Percentiles rank a stretch among this genome's conserved stretches.
phyloP scores from a whole-genome alignment of 768 basidiomycete species.

The Asterophora parasitica region DNA sequence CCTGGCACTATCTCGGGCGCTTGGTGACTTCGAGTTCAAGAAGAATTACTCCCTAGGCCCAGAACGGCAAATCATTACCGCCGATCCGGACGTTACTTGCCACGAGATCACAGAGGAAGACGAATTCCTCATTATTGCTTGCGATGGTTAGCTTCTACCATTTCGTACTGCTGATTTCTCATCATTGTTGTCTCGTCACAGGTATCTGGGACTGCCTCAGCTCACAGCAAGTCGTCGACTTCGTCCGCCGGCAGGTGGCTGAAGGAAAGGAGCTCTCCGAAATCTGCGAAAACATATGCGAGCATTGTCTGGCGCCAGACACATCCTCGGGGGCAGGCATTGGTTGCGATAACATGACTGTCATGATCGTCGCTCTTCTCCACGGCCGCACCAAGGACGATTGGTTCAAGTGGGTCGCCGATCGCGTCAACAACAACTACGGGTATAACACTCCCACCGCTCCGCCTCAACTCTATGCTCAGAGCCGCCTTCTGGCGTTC shows the following conservation, averaged over 20 bases:
- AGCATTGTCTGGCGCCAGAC: constrained; percentile 91
- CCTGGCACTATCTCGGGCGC: constrained; percentile 87
- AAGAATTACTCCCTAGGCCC: constrained; percentile 78
- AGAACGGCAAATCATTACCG: constrained; percentile 92
- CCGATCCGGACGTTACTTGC: constrained; percentile 84
- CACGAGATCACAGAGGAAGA: constrained; percentile 86
- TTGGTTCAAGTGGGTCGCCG: constrained; percentile 87
- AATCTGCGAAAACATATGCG: constrained; percentile 87
- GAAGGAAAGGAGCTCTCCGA: constrained; percentile 75
- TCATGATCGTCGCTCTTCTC: constrained; percentile 84
- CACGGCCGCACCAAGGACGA: constrained; percentile 84
- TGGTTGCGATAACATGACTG: constrained; percentile 99
- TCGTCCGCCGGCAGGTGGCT: constrained; percentile 76
- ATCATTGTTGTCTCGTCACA: constrained; percentile 26
- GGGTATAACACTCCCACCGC: constrained; percentile 75
- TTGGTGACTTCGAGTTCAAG: constrained; percentile 99
- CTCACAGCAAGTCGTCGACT: constrained; percentile 90
- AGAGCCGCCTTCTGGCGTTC: constrained; percentile 58
- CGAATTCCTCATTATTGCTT: constrained; percentile 95
- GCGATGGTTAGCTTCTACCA: constrained; percentile 67
- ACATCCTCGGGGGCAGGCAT: constrained; percentile 87
- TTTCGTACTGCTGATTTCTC: not conserved
- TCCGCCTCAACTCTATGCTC: constrained; percentile 73
- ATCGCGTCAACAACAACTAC: constrained; percentile 70
- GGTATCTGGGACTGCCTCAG: constrained; percentile 98